Conservation (phyloP, 306 rosid genomes). For the Cyamopsis tetragonoloba region DNA sequence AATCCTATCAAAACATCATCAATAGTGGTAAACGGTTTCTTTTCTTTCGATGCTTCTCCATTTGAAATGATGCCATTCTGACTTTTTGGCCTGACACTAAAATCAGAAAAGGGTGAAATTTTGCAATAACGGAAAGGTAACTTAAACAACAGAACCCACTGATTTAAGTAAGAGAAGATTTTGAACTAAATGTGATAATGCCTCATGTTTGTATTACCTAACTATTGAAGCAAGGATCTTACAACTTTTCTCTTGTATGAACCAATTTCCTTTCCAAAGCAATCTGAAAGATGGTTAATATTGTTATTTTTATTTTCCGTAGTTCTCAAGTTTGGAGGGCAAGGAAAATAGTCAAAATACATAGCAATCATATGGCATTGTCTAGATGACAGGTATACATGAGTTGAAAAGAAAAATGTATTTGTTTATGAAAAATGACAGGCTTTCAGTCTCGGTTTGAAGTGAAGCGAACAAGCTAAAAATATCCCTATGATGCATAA, state of each 20-base stretch:
- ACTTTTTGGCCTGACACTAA: slow-evolving; percentile 70
- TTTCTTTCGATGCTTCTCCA: slow-evolving; percentile 70
- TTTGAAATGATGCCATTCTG: slow-evolving; percentile 51
- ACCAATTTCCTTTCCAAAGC: slow-evolving; percentile 98
- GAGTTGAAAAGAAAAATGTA: neutral
- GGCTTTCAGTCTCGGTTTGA: neutral
- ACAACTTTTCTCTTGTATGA: slow-evolving; percentile 95
- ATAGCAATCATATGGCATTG: neutral
- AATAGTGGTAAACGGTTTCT: slow-evolving; percentile 54
- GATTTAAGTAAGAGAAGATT: slow-evolving; percentile 14
- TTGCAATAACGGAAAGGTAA: slow-evolving; percentile 10
- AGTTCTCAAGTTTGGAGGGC: slow-evolving; percentile 6
- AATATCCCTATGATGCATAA: neutral
- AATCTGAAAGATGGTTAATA: slow-evolving; percentile 56
- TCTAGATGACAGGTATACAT: neutral
- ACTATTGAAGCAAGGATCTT: slow-evolving; percentile 80
- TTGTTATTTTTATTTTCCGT: slow-evolving; percentile 6
- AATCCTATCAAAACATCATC: slow-evolving; percentile 85
- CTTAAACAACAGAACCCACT: neutral
- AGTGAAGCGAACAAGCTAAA: neutral
- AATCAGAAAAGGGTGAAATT: slow-evolving; percentile 27
- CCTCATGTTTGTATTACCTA: slow-evolving; percentile 48
- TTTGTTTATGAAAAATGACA: neutral
- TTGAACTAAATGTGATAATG: slow-evolving; percentile 8
- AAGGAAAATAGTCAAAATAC: neutral